Conservation (phyloP, 257 asterid species). For the Fraxinus excelsior region DNA sequence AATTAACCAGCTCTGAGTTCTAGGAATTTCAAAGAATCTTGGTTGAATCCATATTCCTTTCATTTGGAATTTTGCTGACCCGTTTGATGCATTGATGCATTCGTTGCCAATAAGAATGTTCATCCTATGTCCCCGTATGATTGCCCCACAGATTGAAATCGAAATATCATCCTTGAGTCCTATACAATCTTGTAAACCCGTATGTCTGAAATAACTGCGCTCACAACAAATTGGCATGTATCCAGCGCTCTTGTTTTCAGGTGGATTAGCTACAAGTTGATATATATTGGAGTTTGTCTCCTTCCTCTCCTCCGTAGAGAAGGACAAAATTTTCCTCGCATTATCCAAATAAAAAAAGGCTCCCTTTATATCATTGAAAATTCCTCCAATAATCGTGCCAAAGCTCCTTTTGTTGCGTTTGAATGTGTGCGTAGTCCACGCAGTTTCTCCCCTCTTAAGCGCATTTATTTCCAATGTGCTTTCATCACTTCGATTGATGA, state of each 20-base stretch:
- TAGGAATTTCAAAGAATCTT: constrained; percentile 29
- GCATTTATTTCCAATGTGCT: not conserved
- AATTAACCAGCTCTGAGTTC: constrained; percentile 22
- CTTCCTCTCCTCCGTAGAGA: not conserved
- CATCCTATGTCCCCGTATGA: not conserved
- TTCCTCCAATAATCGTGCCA: not conserved
- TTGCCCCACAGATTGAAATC: constrained; percentile 20
- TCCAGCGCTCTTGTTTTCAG: not conserved
- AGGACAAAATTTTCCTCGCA: not conserved
- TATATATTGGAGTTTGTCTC: not conserved
- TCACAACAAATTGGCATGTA: not conserved
- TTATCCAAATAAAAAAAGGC: constrained; percentile 17
- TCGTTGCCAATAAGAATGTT: constrained; percentile 19
- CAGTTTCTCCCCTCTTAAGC: constrained; percentile 15
- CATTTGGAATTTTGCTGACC: not conserved
- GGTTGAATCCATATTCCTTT: constrained; percentile 39
- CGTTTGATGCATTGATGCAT: constrained; percentile 11
- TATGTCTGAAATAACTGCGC: not conserved
- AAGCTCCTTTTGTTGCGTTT: no score
- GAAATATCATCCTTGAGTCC: constrained; percentile 20
- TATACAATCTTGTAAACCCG: not conserved
- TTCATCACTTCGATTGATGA: not conserved
- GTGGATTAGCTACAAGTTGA: not conserved
- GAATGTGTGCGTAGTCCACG: constrained; percentile 16
- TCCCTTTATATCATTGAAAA: not conserved